These are phyloP conservation scores for Euclidium syriacum DNA, from an alignment of 345 rosid species.

Conservation along the genomic window DNA sequence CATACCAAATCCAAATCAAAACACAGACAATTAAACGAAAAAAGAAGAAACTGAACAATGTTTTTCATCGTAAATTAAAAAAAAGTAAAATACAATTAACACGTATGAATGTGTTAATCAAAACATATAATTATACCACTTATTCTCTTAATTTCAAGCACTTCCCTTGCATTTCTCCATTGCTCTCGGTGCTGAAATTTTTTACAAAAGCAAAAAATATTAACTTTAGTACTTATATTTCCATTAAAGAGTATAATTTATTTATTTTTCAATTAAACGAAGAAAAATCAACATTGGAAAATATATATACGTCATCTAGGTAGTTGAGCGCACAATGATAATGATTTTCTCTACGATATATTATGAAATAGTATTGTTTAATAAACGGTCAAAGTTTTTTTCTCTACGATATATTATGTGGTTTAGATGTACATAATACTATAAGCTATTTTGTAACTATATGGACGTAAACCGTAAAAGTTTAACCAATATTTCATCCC, in stretches of 20 bases:
- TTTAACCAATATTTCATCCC: no score
- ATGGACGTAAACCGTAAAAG: no score
- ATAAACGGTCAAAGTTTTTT: no score
- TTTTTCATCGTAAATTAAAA: conserved; percentile 10
- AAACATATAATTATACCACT: conserved; percentile 16
- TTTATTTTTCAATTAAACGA: no score
- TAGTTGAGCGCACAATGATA: no score
- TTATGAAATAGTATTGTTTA: no score
- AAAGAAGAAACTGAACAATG: conserved; percentile 20
- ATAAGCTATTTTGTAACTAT: neutral
- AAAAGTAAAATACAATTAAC: conserved; percentile 23
- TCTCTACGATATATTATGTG: neutral
- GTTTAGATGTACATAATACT: neutral
- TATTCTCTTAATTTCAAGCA: conserved; percentile 28
- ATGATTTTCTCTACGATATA: no score
- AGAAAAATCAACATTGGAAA: no score
- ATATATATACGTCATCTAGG: no score
- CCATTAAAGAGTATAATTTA: neutral
- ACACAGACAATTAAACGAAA: conserved; percentile 12
- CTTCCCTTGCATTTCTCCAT: conserved; percentile 76
- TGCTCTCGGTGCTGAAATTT: conserved; percentile 69
- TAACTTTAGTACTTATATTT: neutral
- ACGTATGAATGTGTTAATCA: conserved; percentile 29
- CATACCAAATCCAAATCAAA: conserved; percentile 28
- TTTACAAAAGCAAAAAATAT: neutral